Conservation (phyloP, 768 basidiomycete genomes). For the Tulasnella sp. region DNA sequence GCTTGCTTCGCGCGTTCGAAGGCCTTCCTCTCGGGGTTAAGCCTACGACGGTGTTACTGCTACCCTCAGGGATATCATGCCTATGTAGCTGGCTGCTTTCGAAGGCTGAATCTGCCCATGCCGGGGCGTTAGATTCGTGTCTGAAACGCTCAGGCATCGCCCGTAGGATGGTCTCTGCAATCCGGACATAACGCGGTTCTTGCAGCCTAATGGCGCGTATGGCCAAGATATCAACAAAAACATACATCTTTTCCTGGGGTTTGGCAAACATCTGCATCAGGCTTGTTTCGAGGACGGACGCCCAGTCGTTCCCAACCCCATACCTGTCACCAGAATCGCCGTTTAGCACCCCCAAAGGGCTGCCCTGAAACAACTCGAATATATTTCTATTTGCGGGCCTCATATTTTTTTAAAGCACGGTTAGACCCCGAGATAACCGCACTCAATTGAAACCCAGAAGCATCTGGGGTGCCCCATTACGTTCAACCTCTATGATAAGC, state of each 20-base stretch:
- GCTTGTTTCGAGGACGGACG: background rate
- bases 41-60: background rate
- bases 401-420: background rate
- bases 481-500: background rate
- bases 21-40: background rate
- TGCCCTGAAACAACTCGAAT: background rate
- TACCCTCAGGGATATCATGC: background rate
- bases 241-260: background rate
- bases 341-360: background rate
- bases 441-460: background rate
- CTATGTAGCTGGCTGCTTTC: background rate
- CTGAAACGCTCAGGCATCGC: too few species aligned
- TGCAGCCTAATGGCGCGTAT: too few species aligned
- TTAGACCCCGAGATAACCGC: too few species aligned
- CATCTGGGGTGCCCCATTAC: background rate
- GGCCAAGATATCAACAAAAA: too few species aligned
- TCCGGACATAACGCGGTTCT: too few species aligned
- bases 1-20: background rate
- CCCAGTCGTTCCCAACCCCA: background rate
- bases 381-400: background rate
- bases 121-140: too few species aligned
- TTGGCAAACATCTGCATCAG: background rate
- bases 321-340: background rate
- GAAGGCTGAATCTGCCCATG: background rate
- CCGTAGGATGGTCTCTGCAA: too few species aligned